Percentiles rank a stretch among this genome's conserved stretches.
Conservation (phyloP, 164 flowering plant genomes). For the Nelumbo lutea region DNA sequence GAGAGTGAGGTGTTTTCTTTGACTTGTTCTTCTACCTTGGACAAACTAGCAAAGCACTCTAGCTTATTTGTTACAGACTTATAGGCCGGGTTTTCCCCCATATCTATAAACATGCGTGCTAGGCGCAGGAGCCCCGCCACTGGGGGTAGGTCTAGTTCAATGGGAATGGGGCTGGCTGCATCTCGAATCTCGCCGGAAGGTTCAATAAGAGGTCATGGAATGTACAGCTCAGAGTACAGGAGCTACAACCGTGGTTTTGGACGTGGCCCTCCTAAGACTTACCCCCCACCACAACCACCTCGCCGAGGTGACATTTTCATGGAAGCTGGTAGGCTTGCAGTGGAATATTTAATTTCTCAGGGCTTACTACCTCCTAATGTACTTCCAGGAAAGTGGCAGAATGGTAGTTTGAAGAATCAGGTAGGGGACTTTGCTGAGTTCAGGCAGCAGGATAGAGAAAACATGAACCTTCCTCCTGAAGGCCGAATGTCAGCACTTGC, state of each 20-base stretch:
- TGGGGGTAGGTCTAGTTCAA: slow-evolving; percentile 52
- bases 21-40: neutral
- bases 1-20: neutral
- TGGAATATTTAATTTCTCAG: slow-evolving; percentile 80
- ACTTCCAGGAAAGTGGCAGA: slow-evolving; percentile 50
- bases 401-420: slow-evolving; percentile 42
- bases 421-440: slow-evolving; percentile 33
- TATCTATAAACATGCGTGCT: slow-evolving; percentile 37
- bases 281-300: slow-evolving; percentile 13
- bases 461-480: slow-evolving; percentile 28
- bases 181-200: slow-evolving; percentile 50
- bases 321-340: slow-evolving; percentile 93
- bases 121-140: slow-evolving; percentile 64
- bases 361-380: slow-evolving; percentile 64
- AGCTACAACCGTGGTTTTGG: slow-evolving; percentile 45
- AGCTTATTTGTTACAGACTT: neutral
- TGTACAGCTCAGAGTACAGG: slow-evolving; percentile 45
- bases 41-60: neutral
- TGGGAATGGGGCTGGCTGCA: slow-evolving; percentile 41
- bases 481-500: slow-evolving; percentile 49
- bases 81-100: no score
- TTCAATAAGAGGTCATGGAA: slow-evolving; percentile 44
- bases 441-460: slow-evolving; percentile 39
- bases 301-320: slow-evolving; percentile 59
- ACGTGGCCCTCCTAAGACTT: slow-evolving; percentile 36